A percentile compares a stretch with the other conserved stretches of the same genome.
These are phyloP conservation scores for Mycena leptocephala DNA, from an alignment of 768 basidiomycete species.

Conservation along the genomic window DNA sequence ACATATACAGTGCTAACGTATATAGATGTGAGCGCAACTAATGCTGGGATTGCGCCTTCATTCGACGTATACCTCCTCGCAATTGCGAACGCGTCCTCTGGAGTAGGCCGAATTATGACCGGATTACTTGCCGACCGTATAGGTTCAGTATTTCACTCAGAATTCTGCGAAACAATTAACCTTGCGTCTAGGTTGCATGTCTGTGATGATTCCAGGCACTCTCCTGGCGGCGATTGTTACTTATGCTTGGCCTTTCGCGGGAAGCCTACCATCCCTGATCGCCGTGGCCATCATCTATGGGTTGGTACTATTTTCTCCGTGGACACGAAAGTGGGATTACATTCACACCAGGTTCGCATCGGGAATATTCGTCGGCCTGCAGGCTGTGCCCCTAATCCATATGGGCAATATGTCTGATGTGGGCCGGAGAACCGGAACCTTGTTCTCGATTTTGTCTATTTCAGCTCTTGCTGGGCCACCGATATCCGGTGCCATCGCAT, in stretches of 20 bases:
- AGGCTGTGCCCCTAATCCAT: conserved; percentile 71
- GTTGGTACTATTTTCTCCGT: conserved; percentile 52
- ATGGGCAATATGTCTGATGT: conserved; percentile 76
- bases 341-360: conserved; percentile 65
- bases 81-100: conserved; percentile 78
- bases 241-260: conserved; percentile 80
- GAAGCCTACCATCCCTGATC: conserved; percentile 60
- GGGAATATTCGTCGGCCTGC: conserved; percentile 73
- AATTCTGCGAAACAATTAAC: not conserved
- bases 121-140: conserved; percentile 71
- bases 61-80: conserved; percentile 79
- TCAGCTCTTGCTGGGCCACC: conserved; percentile 82
- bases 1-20: conserved; percentile 74
- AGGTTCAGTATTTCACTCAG: conserved; percentile 54
- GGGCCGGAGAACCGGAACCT: conserved; percentile 78
- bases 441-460: conserved; percentile 71
- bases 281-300: conserved; percentile 77
- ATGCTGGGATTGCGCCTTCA: conserved; percentile 62
- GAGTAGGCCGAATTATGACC: conserved; percentile 71
- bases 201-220: conserved; percentile 79
- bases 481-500: conserved; percentile 79
- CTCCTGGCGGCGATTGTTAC: conserved; percentile 71
- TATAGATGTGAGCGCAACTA: conserved; percentile 70
- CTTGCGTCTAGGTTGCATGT: conserved; percentile 69
- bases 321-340: not conserved